These are phyloP conservation scores for Fusarium illudens DNA, from an alignment of 2,329 filamentous ascomycete species.

Conservation along the genomic window DNA sequence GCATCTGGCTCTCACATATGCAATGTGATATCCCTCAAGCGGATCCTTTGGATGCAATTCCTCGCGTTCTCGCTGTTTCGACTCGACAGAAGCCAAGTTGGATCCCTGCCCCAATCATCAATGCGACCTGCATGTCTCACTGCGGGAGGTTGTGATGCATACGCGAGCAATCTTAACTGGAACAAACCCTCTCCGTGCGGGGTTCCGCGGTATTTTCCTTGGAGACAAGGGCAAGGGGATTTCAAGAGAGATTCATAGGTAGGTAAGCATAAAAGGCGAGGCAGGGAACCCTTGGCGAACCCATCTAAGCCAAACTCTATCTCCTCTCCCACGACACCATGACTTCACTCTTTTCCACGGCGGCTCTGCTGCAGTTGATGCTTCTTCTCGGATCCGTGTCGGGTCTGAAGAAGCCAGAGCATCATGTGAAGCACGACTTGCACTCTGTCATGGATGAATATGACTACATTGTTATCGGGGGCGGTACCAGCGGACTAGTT, in stretches of 20 bases:
- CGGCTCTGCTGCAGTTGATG: neutral
- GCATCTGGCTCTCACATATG: neutral
- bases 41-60: neutral
- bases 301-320: conserved; percentile 1
- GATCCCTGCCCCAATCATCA: neutral
- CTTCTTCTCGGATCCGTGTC: neutral
- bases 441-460: neutral
- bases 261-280: neutral
- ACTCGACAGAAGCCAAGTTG: neutral
- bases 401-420: neutral
- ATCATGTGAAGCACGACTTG: neutral
- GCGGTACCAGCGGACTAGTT: conserved; percentile 44
- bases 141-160: neutral
- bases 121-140: neutral
- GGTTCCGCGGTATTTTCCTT: neutral
- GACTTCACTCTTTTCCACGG: neutral
- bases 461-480: conserved; percentile 42
- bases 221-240: neutral
- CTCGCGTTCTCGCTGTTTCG: neutral
- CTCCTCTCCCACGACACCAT: neutral
- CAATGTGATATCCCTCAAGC: neutral
- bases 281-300: neutral
- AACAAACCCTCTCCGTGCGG: neutral
- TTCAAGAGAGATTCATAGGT: neutral
- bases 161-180: neutral